Conservation (phyloP, 805 yeast genomes). For the Candida hungchunana region DNA sequence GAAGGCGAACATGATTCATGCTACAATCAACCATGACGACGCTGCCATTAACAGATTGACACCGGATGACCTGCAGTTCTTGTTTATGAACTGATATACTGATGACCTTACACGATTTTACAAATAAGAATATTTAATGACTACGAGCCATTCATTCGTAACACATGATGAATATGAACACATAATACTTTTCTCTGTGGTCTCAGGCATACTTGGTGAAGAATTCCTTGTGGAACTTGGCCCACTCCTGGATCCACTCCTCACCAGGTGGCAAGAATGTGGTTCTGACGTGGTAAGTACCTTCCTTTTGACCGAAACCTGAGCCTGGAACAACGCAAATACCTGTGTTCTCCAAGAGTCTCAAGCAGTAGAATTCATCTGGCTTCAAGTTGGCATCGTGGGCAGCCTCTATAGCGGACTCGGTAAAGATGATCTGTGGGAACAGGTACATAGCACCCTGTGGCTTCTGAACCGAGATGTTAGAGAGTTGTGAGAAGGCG, state of each 20-base stretch:
- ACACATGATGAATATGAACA: not conserved
- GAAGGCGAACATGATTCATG: constrained; percentile 97
- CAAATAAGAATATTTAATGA: no score
- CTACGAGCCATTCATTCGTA: no score
- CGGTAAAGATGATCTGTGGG: constrained; percentile 70
- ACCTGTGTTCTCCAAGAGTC: constrained; percentile 81
- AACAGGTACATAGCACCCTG: constrained; percentile 97
- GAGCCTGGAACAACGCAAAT: constrained; percentile 97
- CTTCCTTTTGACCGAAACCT: constrained; percentile 91
- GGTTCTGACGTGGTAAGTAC: constrained; percentile 90
- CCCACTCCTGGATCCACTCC: constrained; percentile 82
- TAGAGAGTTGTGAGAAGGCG: constrained; percentile 75
- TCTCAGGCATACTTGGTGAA: constrained; percentile 30
- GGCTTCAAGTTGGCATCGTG: constrained; percentile 51
- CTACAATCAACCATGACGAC: constrained; percentile 90
- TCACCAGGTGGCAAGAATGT: constrained; percentile 95
- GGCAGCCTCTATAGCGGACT: constrained; percentile 61
- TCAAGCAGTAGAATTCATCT: constrained; percentile 87
- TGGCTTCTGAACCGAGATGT: constrained; percentile 82
- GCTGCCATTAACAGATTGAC: constrained; percentile 85
- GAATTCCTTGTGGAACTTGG: constrained; percentile 71
- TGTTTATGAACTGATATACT: constrained; percentile 64
- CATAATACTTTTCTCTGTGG: not conserved
- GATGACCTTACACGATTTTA: no score
- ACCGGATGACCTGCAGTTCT: constrained; percentile 91